Base-by-base conservation (phyloP, 1,139 yeast species). In the Diutina mesorugosa region DNA sequence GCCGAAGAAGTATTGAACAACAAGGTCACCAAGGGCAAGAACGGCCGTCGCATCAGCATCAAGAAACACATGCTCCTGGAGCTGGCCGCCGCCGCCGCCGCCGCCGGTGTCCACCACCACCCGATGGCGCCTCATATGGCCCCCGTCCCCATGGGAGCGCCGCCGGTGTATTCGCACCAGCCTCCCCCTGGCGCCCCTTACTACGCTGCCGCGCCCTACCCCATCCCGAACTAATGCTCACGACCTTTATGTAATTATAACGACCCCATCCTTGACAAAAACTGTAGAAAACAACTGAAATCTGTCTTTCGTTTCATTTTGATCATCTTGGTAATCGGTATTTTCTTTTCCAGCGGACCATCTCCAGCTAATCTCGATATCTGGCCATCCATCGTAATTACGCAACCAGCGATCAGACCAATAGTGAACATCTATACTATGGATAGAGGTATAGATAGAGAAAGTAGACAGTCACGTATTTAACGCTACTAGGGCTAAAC, bases 11-110 rank as follows among this genome's bases (percentile, higher is more conserved):
- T 61, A 51, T 70, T 76, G 59, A 73, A 74, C 61, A 72, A 73
- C 60, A 74, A 72, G 64, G 80, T 76, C 7, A 72, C 75, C 61
- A 76, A 75, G 62, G 79, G 79, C 18, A 76, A 74, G 62, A 76
- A 76, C 60, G 80, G 80, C 8, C 63, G 80, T 57, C 66, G 80
- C 60, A 71, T 76, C 32, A 68, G 72, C 52, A 66, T 74, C 55
- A 74, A 73, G 61, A 72, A 72, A 60, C 59, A 55, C 38, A 26
- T 29, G 46, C 30, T 47, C 26, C 26, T 18, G 41, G 53, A 50
- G 45, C 45, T 32, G 41, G 53, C 45, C 10, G 53, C 53, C 7
- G 53, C 53, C 7, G 51, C 48, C 12, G 51, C 51, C 6, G 51
- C 51, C 8, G 51, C 38, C 10, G 51, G 32, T 3, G 51, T n/a